Evolutionary conservation across 2,329 filamentous ascomycete genomes (phyloP).

Genomic region (Scortechinia acanthostroma): DNA sequence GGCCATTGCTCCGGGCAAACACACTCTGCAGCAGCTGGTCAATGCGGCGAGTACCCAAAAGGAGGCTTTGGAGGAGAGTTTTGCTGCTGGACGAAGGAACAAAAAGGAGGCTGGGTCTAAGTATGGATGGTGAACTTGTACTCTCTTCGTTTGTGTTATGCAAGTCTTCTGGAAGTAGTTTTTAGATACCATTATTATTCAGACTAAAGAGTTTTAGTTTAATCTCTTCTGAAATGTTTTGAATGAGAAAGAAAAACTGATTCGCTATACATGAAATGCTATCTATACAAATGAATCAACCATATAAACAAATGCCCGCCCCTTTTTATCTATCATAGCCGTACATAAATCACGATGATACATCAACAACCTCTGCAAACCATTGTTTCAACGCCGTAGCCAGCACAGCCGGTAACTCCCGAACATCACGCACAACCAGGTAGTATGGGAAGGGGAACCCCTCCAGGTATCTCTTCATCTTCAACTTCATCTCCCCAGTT

Average conservation of each 20-base stretch:
- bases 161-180: too few relatives aligned
- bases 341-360: neutral
- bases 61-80: slow-evolving; percentile 14
- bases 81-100: slow-evolving; percentile 14
- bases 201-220: neutral
- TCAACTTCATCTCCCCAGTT: slow-evolving; percentile 32
- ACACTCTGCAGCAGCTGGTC: slow-evolving; percentile 10
- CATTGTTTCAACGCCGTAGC: slow-evolving; percentile 62
- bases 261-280: neutral
- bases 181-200: neutral
- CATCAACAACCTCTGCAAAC: slow-evolving; percentile 35
- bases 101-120: slow-evolving; percentile 15
- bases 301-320: neutral
- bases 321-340: neutral
- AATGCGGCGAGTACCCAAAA: slow-evolving; percentile 13
- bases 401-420: slow-evolving; percentile 57
- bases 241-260: neutral
- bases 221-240: neutral
- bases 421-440: slow-evolving; percentile 58
- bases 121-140: slow-evolving; percentile 14
- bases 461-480: slow-evolving; percentile 60
- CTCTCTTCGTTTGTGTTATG: neutral
- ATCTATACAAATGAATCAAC: neutral
- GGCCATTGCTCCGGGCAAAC: slow-evolving; percentile 58
- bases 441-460: slow-evolving; percentile 65